Percentiles rank a stretch among this genome's conserved stretches.
These are phyloP conservation scores for Hirsutella rhossiliensis DNA, from an alignment of 2,329 filamentous ascomycete genomes.

Conservation along the genomic window DNA sequence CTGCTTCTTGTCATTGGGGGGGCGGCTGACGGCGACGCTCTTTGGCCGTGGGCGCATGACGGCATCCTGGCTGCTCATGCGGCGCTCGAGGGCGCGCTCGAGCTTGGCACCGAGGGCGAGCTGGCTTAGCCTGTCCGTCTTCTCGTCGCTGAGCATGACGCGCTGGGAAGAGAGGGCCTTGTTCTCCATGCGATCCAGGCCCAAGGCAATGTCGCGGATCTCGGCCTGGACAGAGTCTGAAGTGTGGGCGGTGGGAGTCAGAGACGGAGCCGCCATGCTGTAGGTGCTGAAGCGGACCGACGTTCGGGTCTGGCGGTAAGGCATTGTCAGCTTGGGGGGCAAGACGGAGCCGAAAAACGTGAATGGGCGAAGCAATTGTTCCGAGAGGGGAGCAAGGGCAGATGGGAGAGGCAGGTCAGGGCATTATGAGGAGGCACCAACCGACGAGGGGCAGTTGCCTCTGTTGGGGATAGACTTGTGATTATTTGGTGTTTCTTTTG, in stretches of 20 bases:
- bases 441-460: neutral
- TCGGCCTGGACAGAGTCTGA: constrained; percentile 44
- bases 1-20: constrained; percentile 23
- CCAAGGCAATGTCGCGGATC: constrained; percentile 60
- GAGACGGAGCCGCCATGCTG: constrained; percentile 44
- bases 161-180: constrained; percentile 74
- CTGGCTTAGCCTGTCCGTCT: constrained; percentile 72
- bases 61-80: constrained; percentile 83
- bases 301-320: constrained; percentile 31
- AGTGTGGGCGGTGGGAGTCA: constrained; percentile 45
- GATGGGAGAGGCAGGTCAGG: neutral
- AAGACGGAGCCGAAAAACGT: neutral
- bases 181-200: constrained; percentile 81
- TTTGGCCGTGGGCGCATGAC: constrained; percentile 53
- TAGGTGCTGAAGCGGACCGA: constrained; percentile 49
- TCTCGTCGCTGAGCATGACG: constrained; percentile 58
- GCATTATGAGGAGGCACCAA: constrained; percentile 1
- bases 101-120: constrained; percentile 83
- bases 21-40: constrained; percentile 12
- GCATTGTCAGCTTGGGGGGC: constrained; percentile 6
- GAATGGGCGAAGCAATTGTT: constrained; percentile 1
- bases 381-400: neutral
- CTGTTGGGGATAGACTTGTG: neutral
- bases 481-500: neutral
- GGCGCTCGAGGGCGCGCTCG: constrained; percentile 71